Conservation (phyloP, 768 basidiomycete species). For the Kwoniella sp. region DNA sequence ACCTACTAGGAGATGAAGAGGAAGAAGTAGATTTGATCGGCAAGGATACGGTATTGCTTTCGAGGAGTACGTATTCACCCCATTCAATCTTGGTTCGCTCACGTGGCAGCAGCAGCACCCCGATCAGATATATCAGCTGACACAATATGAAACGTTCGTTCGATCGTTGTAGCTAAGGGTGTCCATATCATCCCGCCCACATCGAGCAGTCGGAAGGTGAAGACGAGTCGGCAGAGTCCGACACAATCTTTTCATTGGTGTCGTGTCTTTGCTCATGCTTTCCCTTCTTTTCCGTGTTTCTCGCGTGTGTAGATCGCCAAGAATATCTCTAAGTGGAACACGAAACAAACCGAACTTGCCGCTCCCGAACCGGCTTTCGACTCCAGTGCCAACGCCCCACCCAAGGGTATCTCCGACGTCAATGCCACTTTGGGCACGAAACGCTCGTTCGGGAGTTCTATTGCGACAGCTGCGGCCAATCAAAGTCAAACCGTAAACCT, state of each 20-base stretch:
- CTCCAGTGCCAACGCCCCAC: slow-evolving; percentile 10
- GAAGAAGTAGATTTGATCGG: slow-evolving; percentile 43
- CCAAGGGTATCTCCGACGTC: slow-evolving; percentile 43
- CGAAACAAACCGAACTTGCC: slow-evolving; percentile 80
- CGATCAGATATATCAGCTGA: slow-evolving; percentile 19
- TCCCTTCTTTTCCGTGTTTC: slow-evolving; percentile 2
- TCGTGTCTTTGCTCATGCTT: slow-evolving; percentile 11
- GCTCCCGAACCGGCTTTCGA: slow-evolving; percentile 23
- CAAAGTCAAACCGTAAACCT: slow-evolving; percentile 13
- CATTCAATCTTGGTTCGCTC: neutral
- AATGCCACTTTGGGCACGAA: slow-evolving; percentile 37
- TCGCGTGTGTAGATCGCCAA: slow-evolving; percentile 66
- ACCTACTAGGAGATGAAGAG: slow-evolving; percentile 43
- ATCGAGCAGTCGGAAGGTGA: slow-evolving; percentile 59
- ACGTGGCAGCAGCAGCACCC: no score
- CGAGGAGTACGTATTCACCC: slow-evolving; percentile 41
- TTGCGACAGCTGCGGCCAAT: neutral
- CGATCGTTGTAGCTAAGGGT: slow-evolving; percentile 50
- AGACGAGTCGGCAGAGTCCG: slow-evolving; percentile 22
- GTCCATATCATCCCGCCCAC: slow-evolving; percentile 77
- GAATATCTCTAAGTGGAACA: slow-evolving; percentile 97
- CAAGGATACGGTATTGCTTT: slow-evolving; percentile 45
- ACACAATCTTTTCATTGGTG: slow-evolving; percentile 10
- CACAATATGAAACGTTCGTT: neutral
- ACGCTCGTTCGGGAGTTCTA: slow-evolving; percentile 14